These are phyloP conservation scores for Starmerella davenportii DNA, from an alignment of 805 yeast species.

Conservation along the genomic window DNA sequence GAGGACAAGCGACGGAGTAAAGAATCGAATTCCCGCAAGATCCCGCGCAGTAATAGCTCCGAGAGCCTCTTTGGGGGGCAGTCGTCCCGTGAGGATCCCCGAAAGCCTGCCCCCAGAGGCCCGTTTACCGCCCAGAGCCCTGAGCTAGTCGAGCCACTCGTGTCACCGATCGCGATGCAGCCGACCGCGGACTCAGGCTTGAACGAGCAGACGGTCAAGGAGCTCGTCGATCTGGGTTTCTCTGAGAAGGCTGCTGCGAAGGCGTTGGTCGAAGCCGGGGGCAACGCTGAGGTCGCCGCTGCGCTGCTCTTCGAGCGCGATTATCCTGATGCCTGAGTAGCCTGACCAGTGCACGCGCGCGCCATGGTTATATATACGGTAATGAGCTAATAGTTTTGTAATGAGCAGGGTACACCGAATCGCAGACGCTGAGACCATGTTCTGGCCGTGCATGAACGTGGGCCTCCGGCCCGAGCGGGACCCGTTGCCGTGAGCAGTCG, in stretches of 20 bases:
- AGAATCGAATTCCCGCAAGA: background rate
- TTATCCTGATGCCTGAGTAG: background rate
- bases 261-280: slow-evolving; percentile 50
- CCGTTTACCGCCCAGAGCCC: background rate
- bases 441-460: too few species aligned
- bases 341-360: too few species aligned
- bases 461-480: too few species aligned
- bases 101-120: background rate
- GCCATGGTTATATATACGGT: too few species aligned
- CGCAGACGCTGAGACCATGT: too few species aligned
- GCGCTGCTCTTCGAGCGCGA: slow-evolving; percentile 37
- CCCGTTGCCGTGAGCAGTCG: too few species aligned
- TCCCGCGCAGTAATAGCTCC: background rate
- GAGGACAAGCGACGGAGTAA: background rate
- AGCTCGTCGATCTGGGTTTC: slow-evolving; percentile 55
- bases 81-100: background rate
- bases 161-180: background rate
- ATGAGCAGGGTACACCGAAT: too few species aligned
- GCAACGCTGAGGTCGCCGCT: slow-evolving; percentile 78
- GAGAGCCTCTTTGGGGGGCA: background rate
- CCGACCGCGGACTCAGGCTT: background rate
- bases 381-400: too few species aligned
- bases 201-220: slow-evolving; percentile 21
- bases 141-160: background rate
- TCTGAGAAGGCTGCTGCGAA: slow-evolving; percentile 39